Base-by-base conservation (phyloP, 2,329 filamentous ascomycete genomes). In the Stagonosporopsis cucurbitacearum region DNA sequence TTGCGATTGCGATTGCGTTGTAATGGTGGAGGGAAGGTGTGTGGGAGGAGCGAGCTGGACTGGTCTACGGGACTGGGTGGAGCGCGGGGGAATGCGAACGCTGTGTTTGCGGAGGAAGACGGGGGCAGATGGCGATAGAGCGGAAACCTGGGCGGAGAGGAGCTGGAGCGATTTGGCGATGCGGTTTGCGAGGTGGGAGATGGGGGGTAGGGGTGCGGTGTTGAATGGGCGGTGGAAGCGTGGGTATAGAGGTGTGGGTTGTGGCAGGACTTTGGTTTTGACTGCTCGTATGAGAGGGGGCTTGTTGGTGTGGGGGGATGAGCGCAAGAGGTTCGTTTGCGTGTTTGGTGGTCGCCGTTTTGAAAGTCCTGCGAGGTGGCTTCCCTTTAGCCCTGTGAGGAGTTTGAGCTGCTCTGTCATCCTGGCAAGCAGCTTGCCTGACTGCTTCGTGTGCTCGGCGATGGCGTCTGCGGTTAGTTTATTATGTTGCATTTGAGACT, bases 351-450 rank as follows among this genome's bases (percentile, higher is more conserved):
- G 13, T 6, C 8, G 19, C 43, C 50, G 37, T 2, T 17, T 11
- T 2, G 12, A n/a, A 15, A 43, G 13, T 8, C 12, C 15, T 15
- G 15, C n/a, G 3, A 37, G 26, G 1, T 6, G 12, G 26, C 36
- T 32, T 6, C 20, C 23, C 8, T 44, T 32, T 15, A 39, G 26
- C 1, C 39, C 39, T 0, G 44, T 49, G 5, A 49, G 11, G 17
- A 50, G 44, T 11, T 12, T 22, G 9, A 49, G n/a, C 13, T 54
- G 39, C 33, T 49, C 22, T 1, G 45, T 49, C 11, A 49, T 26
- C n/a, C 46, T 33, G 25, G 45, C 45, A 6, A 54, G 32, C 2
- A 9, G 11, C 33, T 32, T 49, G 12, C 33, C 51, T 0, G 45
- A 45, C 19, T 17, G 7, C 8, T 17, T 20, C 3, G n/a, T 13